Base-by-base conservation (phyloP, 2,329 filamentous ascomycete genomes). In the Scedosporium boydii region DNA sequence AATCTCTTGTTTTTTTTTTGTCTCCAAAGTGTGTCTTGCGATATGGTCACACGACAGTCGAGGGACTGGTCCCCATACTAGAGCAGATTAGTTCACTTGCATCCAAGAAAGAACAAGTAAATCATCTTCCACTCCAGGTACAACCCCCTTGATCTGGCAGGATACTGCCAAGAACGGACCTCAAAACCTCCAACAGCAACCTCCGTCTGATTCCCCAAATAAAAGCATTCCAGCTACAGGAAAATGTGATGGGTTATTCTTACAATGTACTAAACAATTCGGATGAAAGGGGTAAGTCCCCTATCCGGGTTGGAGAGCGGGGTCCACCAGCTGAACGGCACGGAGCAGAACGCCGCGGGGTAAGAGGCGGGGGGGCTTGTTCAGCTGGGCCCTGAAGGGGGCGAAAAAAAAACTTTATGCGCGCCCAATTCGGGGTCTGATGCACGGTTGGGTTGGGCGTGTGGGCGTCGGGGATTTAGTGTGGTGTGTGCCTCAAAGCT, bases 401-500 rank as follows among this genome's bases (percentile, higher is more conserved):
- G 34, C 34, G 5, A 23, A 27, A 55, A 23, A 14, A 18, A 55
- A 26, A 23, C 23, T 14, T 27, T 55, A 55, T 55, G 51, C 51
- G 51, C 51, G 34, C 51, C 18, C 18, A 55, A 23, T 55, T 55
- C 51, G 51, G 23, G 6, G 51, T 27, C 51, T 34, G 57, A 42
- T 38, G 57, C 57, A 38, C 57, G 26, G 34, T 34, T 10, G 57
- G 5, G 9, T 44, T n/a, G 29, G 57, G 18, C 29, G 57, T 42
- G 44, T n/a, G 29, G 57, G 18, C 29, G 57, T 42, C 57, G 57
- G 57, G 41, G 27, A 58, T 59, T 42, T 38, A 42, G 29, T 38
- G 34, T 38, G 34, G 57, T 59, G 57, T 59, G 57, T 59, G 57
- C 62, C 69, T 69, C 66, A 69, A 67, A 69, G 66, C 63, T 68